phyloP scores from a whole-genome alignment of 352 stramenopile genomes.

The Pythium rhizo-oryzae region DNA sequence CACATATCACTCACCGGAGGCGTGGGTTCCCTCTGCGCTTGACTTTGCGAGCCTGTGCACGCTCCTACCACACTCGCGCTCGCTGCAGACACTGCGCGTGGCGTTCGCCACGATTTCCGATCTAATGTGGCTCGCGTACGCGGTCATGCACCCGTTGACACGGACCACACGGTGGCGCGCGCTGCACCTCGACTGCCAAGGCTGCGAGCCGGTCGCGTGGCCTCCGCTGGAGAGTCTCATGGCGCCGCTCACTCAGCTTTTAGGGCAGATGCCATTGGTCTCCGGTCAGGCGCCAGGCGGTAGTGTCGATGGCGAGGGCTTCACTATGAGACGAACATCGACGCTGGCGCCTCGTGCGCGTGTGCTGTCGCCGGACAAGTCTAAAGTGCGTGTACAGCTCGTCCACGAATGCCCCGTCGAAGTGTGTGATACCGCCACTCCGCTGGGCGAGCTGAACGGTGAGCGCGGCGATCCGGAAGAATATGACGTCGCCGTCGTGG shows the following conservation, averaged over 20 bases:
- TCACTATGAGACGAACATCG: background rate
- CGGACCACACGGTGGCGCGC: background rate
- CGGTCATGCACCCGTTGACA: background rate
- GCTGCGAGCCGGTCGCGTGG: background rate
- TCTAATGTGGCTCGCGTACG: constrained; percentile 9
- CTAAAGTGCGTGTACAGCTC: background rate
- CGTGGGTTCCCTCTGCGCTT: background rate
- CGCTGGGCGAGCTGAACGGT: background rate
- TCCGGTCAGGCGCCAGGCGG: background rate
- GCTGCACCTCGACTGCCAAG: constrained; percentile 4
- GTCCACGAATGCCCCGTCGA: background rate
- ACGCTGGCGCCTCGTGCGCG: background rate
- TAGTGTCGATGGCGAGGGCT: too few relatives aligned
- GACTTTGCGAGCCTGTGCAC: background rate
- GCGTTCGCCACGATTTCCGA: background rate
- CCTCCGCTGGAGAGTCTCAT: background rate
- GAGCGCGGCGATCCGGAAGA: background rate
- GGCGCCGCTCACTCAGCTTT: background rate
- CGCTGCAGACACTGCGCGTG: background rate
- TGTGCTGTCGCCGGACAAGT: background rate
- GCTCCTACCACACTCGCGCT: background rate
- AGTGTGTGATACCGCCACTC: background rate
- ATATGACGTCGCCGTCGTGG: background rate
- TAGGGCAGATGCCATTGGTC: background rate
- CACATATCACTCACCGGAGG: background rate